Evolutionary conservation across 1,284 basidiomycete species (phyloP).

Genomic region (Meripilus lineatus): DNA sequence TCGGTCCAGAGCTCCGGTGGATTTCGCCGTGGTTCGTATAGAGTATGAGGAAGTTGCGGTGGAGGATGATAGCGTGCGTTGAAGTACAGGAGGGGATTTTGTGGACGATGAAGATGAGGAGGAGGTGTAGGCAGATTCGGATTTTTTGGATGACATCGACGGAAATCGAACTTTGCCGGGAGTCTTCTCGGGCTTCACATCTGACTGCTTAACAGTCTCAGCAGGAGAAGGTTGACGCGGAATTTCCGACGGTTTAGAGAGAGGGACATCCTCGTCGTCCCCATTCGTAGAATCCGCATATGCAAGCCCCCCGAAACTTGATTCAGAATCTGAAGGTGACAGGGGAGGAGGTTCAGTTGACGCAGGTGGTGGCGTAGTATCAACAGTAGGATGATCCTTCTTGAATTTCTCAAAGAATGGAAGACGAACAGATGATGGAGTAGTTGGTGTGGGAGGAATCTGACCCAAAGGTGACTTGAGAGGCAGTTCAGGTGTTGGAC

Average conservation of each 20-base stretch:
- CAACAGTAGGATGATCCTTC: constrained; percentile 22
- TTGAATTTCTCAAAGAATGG: constrained; percentile 49
- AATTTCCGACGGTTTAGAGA: constrained; percentile 14
- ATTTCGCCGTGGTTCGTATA: constrained; percentile 26
- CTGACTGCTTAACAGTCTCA: constrained; percentile 4
- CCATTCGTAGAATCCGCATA: constrained; percentile 25
- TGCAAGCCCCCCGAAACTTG: constrained; percentile 23
- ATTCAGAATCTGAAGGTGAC: constrained; percentile 23
- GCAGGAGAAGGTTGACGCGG: neutral
- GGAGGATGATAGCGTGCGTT: constrained; percentile 24
- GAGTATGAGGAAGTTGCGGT: constrained; percentile 24
- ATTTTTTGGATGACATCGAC: constrained; percentile 23
- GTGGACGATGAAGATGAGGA: constrained; percentile 20
- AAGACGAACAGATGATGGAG: constrained; percentile 24
- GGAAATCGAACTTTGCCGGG: constrained; percentile 25
- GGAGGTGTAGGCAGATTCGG: constrained; percentile 24
- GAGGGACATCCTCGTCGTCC: constrained; percentile 14
- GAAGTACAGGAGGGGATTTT: constrained; percentile 19
- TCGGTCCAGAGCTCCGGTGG: constrained; percentile 34
- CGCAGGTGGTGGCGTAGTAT: constrained; percentile 13
- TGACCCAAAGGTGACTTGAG: constrained; percentile 27
- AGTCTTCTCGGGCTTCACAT: constrained; percentile 2
- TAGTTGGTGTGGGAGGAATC: constrained; percentile 32
- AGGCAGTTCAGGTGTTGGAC: constrained; percentile 20
- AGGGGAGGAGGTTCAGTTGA: constrained; percentile 12